Base-by-base conservation (phyloP, 2,329 filamentous ascomycete genomes). In the Diaporthe ilicicola region DNA sequence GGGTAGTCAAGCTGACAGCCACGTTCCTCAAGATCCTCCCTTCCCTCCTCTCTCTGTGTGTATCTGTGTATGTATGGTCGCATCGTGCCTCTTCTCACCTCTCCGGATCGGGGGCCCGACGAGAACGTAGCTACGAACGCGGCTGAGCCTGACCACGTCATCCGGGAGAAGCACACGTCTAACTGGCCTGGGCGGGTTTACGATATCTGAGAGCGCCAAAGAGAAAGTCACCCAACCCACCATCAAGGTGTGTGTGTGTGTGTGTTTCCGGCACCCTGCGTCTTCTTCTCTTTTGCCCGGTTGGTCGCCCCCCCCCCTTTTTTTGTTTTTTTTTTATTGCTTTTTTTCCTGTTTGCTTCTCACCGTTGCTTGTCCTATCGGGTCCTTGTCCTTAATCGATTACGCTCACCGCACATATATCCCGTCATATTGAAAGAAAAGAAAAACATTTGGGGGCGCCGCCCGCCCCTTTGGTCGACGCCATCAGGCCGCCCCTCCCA, bases 101-200 rank as follows among this genome's bases (percentile, higher is more conserved):
- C 50, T 24, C 66, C 66, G 37, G n/a, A 67, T 67, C 59, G 51
- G 29, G 61, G 9, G 4, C 51, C 44, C 12, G 17, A 50, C 51
- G 61, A 59, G 51, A 44, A 59, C 59, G 44, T 50, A 50, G 66
- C 42, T 24, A 55, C n/a, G 22, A 22, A 22, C 46, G 61, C 54
- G 69, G 69, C 69, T 67, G 69, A 70, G 69, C 61, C 32, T 59
- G 42, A 59, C 51, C 68, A 22, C 61, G 51, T 70, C 51, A 70
- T 67, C 17, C 42, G 29, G 53, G 50, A 29, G 22, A 32, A 32
- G n/a, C 34, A 39, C 53, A 42, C 34, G 44, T 46, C 12, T 19
- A 24, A 46, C 34, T 12, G 51, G 37, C 32, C 29, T 50, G 53
- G 39, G 42, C 65, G 44, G 51, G 42, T 50, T 32, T 9, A 22